Percentiles rank a stretch among this genome's conserved stretches.
Evolutionary conservation across 495 filamentous ascomycete genomes (phyloP).

Genomic region (Trichoderma reesei): DNA sequence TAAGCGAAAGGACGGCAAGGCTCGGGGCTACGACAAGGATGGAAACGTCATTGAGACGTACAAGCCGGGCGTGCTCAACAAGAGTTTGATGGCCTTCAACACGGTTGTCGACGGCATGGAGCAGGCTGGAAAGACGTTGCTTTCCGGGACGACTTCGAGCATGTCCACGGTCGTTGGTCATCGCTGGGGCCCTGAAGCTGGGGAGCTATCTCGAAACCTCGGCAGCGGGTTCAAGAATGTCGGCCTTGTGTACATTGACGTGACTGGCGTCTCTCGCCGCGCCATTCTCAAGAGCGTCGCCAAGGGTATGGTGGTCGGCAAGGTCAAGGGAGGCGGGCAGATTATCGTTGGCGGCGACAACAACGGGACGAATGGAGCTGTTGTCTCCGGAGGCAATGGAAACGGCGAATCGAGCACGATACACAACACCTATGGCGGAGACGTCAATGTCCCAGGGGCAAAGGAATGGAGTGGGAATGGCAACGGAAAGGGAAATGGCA

Average conservation of each 20-base stretch:
- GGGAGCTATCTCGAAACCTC: conserved; percentile 57
- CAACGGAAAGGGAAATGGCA: no score
- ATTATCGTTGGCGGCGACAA: conserved; percentile 77
- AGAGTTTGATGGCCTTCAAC: conserved; percentile 91
- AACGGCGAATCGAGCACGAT: neutral
- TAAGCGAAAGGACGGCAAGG: conserved; percentile 40
- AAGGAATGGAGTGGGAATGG: neutral
- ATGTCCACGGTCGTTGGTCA: conserved; percentile 76
- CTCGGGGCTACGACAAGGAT: conserved; percentile 51
- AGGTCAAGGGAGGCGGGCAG: conserved; percentile 76
- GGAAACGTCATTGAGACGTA: conserved; percentile 52
- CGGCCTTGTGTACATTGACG: conserved; percentile 95
- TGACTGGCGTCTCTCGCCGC: conserved; percentile 75
- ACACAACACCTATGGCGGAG: neutral
- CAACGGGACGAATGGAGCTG: conserved; percentile 27
- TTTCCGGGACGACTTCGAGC: conserved; percentile 61
- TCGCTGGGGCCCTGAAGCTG: conserved; percentile 75
- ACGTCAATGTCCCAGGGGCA: neutral
- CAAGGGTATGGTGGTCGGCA: conserved; percentile 96
- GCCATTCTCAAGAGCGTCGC: conserved; percentile 89
- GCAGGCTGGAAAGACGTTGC: conserved; percentile 64
- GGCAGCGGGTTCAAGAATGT: conserved; percentile 90
- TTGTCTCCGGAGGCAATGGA: neutral
- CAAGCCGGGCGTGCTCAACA: conserved; percentile 89
- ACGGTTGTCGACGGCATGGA: conserved; percentile 91